phyloP scores from a whole-genome alignment of 306 rosid species.

The Glycine soja region DNA sequence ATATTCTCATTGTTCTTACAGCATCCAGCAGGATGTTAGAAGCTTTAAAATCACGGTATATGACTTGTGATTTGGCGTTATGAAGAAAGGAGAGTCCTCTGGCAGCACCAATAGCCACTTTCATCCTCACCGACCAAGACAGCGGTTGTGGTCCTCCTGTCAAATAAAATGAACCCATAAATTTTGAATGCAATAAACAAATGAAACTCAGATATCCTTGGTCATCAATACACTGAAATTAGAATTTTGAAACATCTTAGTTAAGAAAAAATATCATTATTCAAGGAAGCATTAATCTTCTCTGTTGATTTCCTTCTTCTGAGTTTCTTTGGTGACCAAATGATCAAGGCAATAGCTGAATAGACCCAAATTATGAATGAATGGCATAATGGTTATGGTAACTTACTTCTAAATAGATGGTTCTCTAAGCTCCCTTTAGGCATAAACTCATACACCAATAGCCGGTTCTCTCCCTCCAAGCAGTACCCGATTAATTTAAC shows the following conservation, averaged over 20 bases:
- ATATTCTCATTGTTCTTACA: constrained; percentile 54
- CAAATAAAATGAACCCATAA: constrained; percentile 42
- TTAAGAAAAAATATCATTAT: constrained; percentile 29
- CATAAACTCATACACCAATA: constrained; percentile 96
- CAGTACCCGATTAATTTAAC: constrained; percentile 94
- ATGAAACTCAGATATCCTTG: not conserved
- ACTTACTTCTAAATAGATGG: constrained; percentile 92
- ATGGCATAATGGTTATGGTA: not conserved
- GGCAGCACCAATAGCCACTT: constrained; percentile 94
- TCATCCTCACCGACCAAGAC: constrained; percentile 87
- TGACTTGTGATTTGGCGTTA: constrained; percentile 89
- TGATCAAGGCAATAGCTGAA: constrained; percentile 22
- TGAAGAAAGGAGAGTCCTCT: constrained; percentile 95
- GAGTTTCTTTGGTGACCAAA: constrained; percentile 17
- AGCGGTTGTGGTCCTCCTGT: constrained; percentile 95
- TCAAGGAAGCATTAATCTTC: not conserved
- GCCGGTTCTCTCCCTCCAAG: constrained; percentile 84
- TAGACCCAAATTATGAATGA: not conserved
- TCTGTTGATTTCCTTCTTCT: constrained; percentile 4
- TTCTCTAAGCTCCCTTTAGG: constrained; percentile 96
- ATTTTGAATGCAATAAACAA: constrained; percentile 9
- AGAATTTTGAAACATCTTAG: constrained; percentile 8
- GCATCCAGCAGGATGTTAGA: constrained; percentile 90
- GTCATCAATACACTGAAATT: constrained; percentile 5
- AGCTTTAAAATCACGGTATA: constrained; percentile 97